phyloP scores from a whole-genome alignment of 208 protist species.

The Acanthamoeba royreba region DNA sequence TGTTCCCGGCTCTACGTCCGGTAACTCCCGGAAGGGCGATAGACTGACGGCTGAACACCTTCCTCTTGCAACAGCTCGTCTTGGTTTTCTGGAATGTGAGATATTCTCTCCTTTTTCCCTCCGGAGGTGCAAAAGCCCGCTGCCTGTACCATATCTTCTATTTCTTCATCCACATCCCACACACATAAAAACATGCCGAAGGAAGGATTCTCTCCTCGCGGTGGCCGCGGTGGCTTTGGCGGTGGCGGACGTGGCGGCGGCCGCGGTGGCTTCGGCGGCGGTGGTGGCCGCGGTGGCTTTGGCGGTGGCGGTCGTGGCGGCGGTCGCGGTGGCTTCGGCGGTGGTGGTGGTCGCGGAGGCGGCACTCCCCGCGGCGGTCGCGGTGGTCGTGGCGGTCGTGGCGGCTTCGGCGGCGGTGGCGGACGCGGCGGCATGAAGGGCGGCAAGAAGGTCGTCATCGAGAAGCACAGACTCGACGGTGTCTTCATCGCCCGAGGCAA shows the following conservation, averaged over 20 bases:
- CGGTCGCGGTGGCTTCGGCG: conserved; percentile 54
- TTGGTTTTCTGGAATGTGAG: not conserved
- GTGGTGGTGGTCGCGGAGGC: conserved; percentile 43
- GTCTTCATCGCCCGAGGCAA: conserved; percentile 98
- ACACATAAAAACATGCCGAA: not conserved
- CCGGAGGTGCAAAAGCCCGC: too few relatives aligned
- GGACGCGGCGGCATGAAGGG: conserved; percentile 72
- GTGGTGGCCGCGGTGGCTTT: conserved; percentile 30
- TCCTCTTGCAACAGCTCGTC: too few relatives aligned
- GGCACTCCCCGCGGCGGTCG: conserved; percentile 57
- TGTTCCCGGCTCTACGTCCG: too few relatives aligned
- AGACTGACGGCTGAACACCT: too few relatives aligned
- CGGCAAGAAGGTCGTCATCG: conserved; percentile 95
- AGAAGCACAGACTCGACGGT: conserved; percentile 95
- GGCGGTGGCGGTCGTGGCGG: conserved; percentile 59
- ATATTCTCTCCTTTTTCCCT: not conserved
- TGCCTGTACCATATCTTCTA: not conserved
- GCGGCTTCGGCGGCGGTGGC: conserved; percentile 58
- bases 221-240: conserved; percentile 62
- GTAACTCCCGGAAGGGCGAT: too few relatives aligned
- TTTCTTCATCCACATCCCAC: not conserved
- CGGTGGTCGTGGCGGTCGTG: conserved; percentile 62
- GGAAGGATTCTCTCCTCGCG: not conserved
- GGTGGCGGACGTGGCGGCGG: conserved; percentile 72
- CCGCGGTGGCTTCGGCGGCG: conserved; percentile 51